Evolutionary conservation across 352 stramenopile genomes (phyloP).

Genomic region (Phytophthora pluvialis): DNA sequence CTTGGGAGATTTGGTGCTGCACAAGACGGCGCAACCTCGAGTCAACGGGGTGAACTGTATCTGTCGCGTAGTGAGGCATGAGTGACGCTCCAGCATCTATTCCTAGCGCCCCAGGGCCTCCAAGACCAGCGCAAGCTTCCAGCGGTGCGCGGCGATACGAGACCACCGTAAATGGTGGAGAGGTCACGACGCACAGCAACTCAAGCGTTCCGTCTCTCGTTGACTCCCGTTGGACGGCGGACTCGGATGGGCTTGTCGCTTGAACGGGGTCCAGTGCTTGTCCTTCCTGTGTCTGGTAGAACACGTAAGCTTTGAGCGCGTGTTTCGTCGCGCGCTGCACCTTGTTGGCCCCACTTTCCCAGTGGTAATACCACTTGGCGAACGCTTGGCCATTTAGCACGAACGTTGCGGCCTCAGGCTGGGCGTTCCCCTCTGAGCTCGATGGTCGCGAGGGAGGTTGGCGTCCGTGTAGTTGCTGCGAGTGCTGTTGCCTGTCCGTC

Average conservation of each 20-base stretch:
- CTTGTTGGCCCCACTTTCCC: slow-evolving; percentile 67
- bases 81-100: slow-evolving; percentile 15
- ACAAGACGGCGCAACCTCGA: slow-evolving; percentile 35
- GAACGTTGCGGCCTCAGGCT: slow-evolving; percentile 20
- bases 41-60: slow-evolving; percentile 24
- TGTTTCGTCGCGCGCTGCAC: slow-evolving; percentile 63
- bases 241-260: not conserved
- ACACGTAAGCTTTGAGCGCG: slow-evolving; percentile 61
- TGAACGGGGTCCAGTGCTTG: not conserved
- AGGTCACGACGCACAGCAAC: slow-evolving; percentile 44
- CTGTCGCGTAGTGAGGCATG: slow-evolving; percentile 28
- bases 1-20: slow-evolving; percentile 45
- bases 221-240: not conserved
- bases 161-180: slow-evolving; percentile 49
- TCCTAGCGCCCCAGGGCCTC: not conserved
- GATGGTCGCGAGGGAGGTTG: slow-evolving; percentile 8
- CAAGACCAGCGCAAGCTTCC: slow-evolving; percentile 7
- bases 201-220: slow-evolving; percentile 19
- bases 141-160: slow-evolving; percentile 46
- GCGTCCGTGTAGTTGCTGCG: slow-evolving; percentile 32
- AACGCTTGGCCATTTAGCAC: slow-evolving; percentile 56
- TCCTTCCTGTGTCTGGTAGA: slow-evolving; percentile 29
- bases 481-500: slow-evolving; percentile 19
- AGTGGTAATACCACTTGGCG: slow-evolving; percentile 72
- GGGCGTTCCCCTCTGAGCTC: not conserved